Percentiles rank a stretch among this genome's conserved stretches.
Evolutionary conservation across 805 yeast genomes (phyloP).

Genomic region (Cyberlindnera veronae): DNA sequence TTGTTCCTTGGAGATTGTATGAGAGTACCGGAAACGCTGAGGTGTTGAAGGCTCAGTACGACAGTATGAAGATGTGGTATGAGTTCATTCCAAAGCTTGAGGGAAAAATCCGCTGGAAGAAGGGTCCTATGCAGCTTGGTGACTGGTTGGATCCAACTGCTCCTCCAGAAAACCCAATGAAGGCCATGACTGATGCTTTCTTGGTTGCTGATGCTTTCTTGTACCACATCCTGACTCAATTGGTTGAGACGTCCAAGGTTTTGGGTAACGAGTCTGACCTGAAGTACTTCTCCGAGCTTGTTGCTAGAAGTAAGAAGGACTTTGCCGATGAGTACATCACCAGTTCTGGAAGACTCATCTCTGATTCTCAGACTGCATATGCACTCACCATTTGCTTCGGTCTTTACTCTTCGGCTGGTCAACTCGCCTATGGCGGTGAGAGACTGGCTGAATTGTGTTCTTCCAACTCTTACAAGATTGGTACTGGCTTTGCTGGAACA

Average conservation of each 20-base stretch:
- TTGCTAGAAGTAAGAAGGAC: constrained; percentile 11
- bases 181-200: constrained; percentile 17
- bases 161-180: constrained; percentile 19
- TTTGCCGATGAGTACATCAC: constrained; percentile 14
- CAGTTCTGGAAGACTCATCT: constrained; percentile 10
- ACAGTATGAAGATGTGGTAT: constrained; percentile 20
- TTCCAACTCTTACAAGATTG: constrained; percentile 15
- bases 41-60: constrained; percentile 16
- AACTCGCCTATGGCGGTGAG: constrained; percentile 13
- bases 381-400: constrained; percentile 16
- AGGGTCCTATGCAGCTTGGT: constrained; percentile 14
- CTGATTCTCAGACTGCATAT: constrained; percentile 19
- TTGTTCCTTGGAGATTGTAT: constrained; percentile 18
- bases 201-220: constrained; percentile 21
- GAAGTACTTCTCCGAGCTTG: constrained; percentile 4
- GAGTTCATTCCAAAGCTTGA: constrained; percentile 17
- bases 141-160: constrained; percentile 23
- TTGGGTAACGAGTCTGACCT: constrained; percentile 6
- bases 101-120: constrained; percentile 17
- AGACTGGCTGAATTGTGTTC: constrained; percentile 9
- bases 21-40: constrained; percentile 13
- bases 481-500: constrained; percentile 22
- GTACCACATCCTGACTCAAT: constrained; percentile 13
- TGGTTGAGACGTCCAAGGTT: constrained; percentile 10
- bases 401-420: constrained; percentile 5